These are phyloP conservation scores for Rhodomyrtus psidioides DNA, from an alignment of 441 rosid species.

Conservation along the genomic window DNA sequence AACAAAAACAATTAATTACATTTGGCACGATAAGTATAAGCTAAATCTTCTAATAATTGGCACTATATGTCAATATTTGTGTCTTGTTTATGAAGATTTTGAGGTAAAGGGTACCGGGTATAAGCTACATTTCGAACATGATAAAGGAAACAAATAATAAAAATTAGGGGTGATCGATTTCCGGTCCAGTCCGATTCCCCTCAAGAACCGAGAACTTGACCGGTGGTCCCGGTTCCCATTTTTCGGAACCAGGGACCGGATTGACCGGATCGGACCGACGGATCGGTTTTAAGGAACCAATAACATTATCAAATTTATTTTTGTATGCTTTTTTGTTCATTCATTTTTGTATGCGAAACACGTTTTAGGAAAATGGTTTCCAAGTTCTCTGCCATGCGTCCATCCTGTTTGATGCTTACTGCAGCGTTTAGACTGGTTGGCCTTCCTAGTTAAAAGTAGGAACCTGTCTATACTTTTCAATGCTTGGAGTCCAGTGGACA, in stretches of 20 bases:
- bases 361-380: too few species aligned
- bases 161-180: too few species aligned
- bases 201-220: too few species aligned
- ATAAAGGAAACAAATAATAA: neutral
- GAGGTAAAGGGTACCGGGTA: neutral
- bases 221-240: too few species aligned
- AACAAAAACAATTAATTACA: neutral
- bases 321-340: neutral
- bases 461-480: neutral
- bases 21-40: neutral
- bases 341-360: neutral
- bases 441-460: neutral
- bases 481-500: neutral
- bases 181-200: too few species aligned
- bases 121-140: neutral
- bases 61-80: neutral
- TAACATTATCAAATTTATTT: too few species aligned
- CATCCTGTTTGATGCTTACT: neutral
- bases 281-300: too few species aligned
- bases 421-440: neutral
- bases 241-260: too few species aligned
- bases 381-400: neutral
- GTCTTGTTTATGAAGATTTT: too few species aligned
- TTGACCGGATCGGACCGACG: too few species aligned
- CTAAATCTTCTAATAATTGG: neutral